Base-by-base conservation (phyloP, 768 basidiomycete species). In the Candolleomyces aberdarensis region DNA sequence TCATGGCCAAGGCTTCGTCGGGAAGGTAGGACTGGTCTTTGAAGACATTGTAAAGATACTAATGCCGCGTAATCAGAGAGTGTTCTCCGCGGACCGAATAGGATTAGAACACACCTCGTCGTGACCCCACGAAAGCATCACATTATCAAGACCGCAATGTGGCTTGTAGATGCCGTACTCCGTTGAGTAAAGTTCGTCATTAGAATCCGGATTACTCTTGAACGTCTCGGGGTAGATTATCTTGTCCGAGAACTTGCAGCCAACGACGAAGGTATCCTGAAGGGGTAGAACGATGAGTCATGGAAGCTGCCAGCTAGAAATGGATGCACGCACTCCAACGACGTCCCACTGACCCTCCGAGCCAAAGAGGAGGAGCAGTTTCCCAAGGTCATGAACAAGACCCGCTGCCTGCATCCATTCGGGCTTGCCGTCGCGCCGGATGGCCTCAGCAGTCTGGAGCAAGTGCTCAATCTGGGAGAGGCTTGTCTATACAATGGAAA, bases 301-400 rank as follows among this genome's bases (percentile, higher is more conserved):
- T 63, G 36, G 31, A 32, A 65, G 43, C 26, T 36, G 52, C 19
- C 26, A 52, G 56, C 22, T 40, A 44, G 20, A 47, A 58, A 49
- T 56, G 13, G 51, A 46, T 57, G 49, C 47, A 80, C 79, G 67
- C 73, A 90, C 90, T 54, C 94, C 94, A 29, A 96, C 94, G 53
- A 96, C 94, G 63, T 94, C 94, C 94, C 94, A 96, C 75, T 96
- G 94, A 6, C 94, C 94, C 70, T 92, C 80, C 2, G 91, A 90
- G 31, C 87, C 90, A 70, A 93, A 94, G 64, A 96, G 80, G 71
- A 87, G 84, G 14, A 96, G 74, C 5, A 96, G 81, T 71, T 96
- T 96, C 57, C 94, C 94, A 51, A 96, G 84, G 72, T 96, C 94
- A 67, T 96, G 94, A 44, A 94, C 82, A 19, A 95, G 83, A 3